Conservation (phyloP, 179 eudicot species). For the Corrigiola litoralis region DNA sequence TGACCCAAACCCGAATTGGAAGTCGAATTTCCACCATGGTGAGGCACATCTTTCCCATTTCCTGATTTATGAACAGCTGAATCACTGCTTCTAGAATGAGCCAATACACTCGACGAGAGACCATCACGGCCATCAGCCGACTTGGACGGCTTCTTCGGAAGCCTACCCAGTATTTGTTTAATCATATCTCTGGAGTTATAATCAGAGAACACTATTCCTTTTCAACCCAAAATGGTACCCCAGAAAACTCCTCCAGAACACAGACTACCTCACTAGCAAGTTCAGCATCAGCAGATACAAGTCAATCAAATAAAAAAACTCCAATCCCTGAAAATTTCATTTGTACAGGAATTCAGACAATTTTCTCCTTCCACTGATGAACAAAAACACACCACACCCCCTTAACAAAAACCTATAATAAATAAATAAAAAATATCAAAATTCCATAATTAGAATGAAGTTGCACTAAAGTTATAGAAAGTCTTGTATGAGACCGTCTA, state of each 20-base stretch:
- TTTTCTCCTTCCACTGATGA: not conserved
- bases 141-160: constrained; percentile 51
- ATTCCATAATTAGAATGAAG: constrained; percentile 8
- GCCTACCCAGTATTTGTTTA: constrained; percentile 46
- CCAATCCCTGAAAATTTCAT: constrained; percentile 18
- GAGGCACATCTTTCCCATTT: constrained; percentile 27
- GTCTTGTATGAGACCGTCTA: too few species aligned
- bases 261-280: not conserved
- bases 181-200: constrained; percentile 27
- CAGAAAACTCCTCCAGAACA: constrained; percentile 19
- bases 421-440: not conserved
- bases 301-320: constrained; percentile 31
- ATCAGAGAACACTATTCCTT: not conserved
- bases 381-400: not conserved
- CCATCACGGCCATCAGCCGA: constrained; percentile 32
- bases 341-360: not conserved
- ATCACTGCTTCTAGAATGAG: constrained; percentile 27
- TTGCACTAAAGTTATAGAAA: too few species aligned
- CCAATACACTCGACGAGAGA: constrained; percentile 24
- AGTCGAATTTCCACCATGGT: constrained; percentile 20
- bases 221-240: constrained; percentile 13
- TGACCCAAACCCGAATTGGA: constrained; percentile 22
- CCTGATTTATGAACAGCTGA: constrained; percentile 32
- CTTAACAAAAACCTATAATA: constrained; percentile 2
- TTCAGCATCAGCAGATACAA: constrained; percentile 6